Evolutionary conservation across 2,329 filamentous ascomycete species (phyloP).

Genomic region (Fusarium newnesense): DNA sequence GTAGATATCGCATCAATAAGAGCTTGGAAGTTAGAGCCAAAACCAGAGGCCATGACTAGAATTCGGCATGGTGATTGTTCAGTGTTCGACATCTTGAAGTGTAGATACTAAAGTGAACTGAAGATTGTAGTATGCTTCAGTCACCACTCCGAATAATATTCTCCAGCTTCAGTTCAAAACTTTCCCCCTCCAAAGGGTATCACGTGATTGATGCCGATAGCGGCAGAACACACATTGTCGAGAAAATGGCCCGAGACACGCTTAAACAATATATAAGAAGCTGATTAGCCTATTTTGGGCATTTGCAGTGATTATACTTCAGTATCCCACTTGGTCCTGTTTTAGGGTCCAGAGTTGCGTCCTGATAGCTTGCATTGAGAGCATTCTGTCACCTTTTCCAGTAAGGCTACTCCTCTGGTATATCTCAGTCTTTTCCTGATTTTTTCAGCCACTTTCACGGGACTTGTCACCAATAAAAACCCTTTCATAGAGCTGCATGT

Average conservation of each 20-base stretch:
- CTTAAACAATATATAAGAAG: background rate
- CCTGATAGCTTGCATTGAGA: too few relatives aligned
- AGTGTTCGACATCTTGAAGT: conserved; percentile 15
- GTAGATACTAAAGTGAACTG: background rate
- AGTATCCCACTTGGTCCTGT: background rate
- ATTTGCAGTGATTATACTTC: background rate
- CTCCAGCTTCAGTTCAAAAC: conserved; percentile 11
- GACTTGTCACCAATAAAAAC: too few relatives aligned
- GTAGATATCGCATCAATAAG: conserved; percentile 64
- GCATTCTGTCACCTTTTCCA: too few relatives aligned
- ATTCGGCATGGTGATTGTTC: conserved; percentile 58
- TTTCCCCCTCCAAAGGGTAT: conserved; percentile 23
- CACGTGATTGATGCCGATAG: conserved; percentile 29
- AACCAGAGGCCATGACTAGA: conserved; percentile 77
- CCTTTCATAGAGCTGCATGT: too few relatives aligned
- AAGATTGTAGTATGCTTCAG: background rate
- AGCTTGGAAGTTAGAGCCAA: conserved; percentile 82
- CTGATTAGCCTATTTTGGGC: background rate
- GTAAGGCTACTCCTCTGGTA: too few relatives aligned
- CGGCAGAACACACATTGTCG: conserved; percentile 5
- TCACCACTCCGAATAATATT: background rate
- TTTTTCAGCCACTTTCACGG: too few relatives aligned
- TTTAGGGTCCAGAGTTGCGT: background rate
- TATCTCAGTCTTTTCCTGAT: too few relatives aligned
- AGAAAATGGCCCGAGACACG: background rate